Evolutionary conservation across 2,329 filamentous ascomycete species (phyloP), one percentile per base, ranked within the genome.

Genomic region (Ophiostoma tasmaniense): DNA sequence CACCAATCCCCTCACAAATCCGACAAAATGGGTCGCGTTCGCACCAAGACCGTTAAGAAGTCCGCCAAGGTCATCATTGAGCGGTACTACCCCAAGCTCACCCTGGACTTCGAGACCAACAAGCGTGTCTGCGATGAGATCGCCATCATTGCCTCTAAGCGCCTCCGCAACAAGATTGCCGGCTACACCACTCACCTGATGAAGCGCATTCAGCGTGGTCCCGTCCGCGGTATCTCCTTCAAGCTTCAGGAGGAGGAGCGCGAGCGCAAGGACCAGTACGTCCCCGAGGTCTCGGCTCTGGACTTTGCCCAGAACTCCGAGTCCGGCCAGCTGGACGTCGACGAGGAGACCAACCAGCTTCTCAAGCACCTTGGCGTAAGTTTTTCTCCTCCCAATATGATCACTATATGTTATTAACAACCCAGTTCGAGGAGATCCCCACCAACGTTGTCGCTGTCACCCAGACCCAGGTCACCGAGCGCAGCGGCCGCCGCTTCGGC

Each of bases 231-330:
- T 87, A 99, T 99, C 85, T 99, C 96, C 83, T 99, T 99, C 93
- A 99, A 99, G 89, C 92, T 99, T 72, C 95, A 99, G 86, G 95
- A 99, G 87, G 95, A 99, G 87, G 95, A 99, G 90, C 92, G 95
- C 88, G 95, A 99, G 87, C 91, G 95, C 82, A 99, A 99, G 91
- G 95, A 99, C 87, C 95, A 99, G 87, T 99, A 97, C 87, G 95
- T 99, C 75, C 95, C 95, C 79, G 95, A 99, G 85, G 87, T 99
- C 77, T 99, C 96, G 72, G 95, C 95, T 80, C 91, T 99, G 81
- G 95, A 99, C 88, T 96, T 97, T 86, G 89, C 90, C 79, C 92
- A 97, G 87, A 92, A 91, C 85, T 88, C 87, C 81, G 95, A 98
- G 86, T 90, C 85, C 80, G 95, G 95, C 79, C 90, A 93, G 83